A percentile compares a stretch with the other conserved stretches of the same genome.
Conservation (phyloP, 139 green algal genomes). For the Chlamydomonas sphaeroides region DNA sequence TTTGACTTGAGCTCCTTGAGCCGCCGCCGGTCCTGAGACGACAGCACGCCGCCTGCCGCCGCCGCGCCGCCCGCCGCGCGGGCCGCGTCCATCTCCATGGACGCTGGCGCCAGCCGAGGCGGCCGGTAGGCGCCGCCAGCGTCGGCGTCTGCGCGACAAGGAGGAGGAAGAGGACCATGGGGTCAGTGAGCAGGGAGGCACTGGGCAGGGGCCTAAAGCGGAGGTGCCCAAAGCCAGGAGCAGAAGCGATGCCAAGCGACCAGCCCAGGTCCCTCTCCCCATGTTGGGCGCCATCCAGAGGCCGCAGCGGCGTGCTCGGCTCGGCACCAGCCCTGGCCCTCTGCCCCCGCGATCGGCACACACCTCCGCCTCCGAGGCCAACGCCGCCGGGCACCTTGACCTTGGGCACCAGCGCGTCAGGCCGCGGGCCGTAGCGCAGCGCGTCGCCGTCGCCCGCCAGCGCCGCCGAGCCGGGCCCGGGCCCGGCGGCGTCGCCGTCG, state of each 20-base stretch:
- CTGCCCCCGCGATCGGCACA: too few species aligned
- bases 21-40: conserved; percentile 21
- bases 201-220: too few species aligned
- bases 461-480: conserved; percentile 16
- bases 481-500: conserved; percentile 8
- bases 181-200: too few species aligned
- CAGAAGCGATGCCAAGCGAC: too few species aligned
- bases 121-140: conserved; percentile 84
- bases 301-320: too few species aligned
- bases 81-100: conserved; percentile 83
- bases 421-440: conserved; percentile 73
- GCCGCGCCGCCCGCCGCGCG: conserved; percentile 3
- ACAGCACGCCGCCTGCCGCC: background rate
- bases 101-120: conserved; percentile 84
- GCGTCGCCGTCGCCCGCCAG: conserved; percentile 50
- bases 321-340: too few species aligned
- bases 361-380: conserved; percentile 15
- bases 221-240: too few species aligned
- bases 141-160: conserved; percentile 7
- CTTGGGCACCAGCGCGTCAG: conserved; percentile 78
- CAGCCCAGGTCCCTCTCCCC: too few species aligned
- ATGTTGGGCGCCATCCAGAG: too few species aligned
- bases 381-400: conserved; percentile 29
- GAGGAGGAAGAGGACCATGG: too few species aligned
- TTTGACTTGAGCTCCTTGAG: conserved; percentile 36